A percentile compares a stretch with the other conserved stretches of the same genome.
phyloP scores from a whole-genome alignment of 176 grass and related monocot genomes.

The Juncus effusus region DNA sequence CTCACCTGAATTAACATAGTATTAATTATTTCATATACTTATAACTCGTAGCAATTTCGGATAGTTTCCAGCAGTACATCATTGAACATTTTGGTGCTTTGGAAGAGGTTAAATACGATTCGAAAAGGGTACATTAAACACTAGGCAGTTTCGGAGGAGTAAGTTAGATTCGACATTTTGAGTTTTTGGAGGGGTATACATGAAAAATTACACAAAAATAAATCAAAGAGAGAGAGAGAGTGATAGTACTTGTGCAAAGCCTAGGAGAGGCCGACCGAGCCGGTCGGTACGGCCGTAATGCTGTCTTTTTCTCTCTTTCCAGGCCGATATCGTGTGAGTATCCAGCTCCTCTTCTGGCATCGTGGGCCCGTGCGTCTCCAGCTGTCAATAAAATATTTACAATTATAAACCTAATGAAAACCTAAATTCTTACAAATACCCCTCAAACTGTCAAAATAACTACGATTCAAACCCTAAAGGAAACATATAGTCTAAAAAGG shows the following conservation, averaged over 20 bases:
- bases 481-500: too few species aligned
- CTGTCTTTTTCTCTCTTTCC: constrained; percentile 88
- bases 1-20: constrained; percentile 41
- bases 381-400: constrained; percentile 56
- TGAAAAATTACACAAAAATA: not conserved
- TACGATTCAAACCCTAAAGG: too few species aligned
- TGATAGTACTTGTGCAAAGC: constrained; percentile 71
- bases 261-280: constrained; percentile 53
- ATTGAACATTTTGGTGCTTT: too few species aligned
- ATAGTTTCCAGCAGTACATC: too few species aligned
- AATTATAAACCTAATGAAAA: constrained; percentile 24
- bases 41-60: too few species aligned
- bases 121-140: not conserved
- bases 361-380: constrained; percentile 87
- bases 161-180: not conserved
- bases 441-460: too few species aligned
- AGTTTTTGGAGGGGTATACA: constrained; percentile 1
- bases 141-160: not conserved
- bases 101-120: too few species aligned
- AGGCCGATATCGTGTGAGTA: constrained; percentile 96
- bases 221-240: not conserved
- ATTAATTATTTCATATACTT: too few species aligned
- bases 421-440: not conserved
- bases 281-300: constrained; percentile 53
- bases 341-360: constrained; percentile 94